phyloP scores from a whole-genome alignment of 768 basidiomycete genomes.

The Dendrothele bispora region DNA sequence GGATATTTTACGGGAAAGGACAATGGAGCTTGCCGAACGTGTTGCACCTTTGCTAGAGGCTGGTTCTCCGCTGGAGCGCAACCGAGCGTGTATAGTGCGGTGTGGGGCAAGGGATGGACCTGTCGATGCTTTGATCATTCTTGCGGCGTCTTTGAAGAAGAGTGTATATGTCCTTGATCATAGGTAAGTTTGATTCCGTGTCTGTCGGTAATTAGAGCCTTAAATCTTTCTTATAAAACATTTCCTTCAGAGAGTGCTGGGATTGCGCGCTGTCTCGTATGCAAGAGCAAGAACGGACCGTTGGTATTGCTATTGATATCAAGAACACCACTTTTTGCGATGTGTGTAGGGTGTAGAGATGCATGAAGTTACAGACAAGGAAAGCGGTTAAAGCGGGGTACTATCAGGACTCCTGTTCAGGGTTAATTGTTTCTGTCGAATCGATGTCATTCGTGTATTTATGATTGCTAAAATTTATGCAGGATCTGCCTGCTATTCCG shows the following conservation, averaged over 20 bases:
- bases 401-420: too few relatives aligned
- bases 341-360: too few relatives aligned
- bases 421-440: too few relatives aligned
- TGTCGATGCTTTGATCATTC: conserved; percentile 12
- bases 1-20: neutral
- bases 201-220: neutral
- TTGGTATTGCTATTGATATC: conserved; percentile 8
- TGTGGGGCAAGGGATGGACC: conserved; percentile 16
- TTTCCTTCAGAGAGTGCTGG: conserved; percentile 14
- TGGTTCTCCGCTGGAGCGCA: conserved; percentile 12
- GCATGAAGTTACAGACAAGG: too few relatives aligned
- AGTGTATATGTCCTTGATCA: conserved; percentile 13
- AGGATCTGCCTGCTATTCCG: too few relatives aligned
- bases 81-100: conserved; percentile 13
- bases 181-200: neutral
- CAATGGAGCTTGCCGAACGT: neutral
- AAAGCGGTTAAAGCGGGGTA: too few relatives aligned
- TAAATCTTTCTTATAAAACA: neutral
- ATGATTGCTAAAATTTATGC: too few relatives aligned
- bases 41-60: conserved; percentile 1
- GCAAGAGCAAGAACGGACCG: conserved; percentile 3
- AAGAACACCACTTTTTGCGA: neutral
- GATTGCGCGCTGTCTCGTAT: conserved; percentile 13
- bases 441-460: too few relatives aligned
- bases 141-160: conserved; percentile 13